Evolutionary conservation across 805 yeast species (phyloP).

Genomic region (Cephaloascus albidus): DNA sequence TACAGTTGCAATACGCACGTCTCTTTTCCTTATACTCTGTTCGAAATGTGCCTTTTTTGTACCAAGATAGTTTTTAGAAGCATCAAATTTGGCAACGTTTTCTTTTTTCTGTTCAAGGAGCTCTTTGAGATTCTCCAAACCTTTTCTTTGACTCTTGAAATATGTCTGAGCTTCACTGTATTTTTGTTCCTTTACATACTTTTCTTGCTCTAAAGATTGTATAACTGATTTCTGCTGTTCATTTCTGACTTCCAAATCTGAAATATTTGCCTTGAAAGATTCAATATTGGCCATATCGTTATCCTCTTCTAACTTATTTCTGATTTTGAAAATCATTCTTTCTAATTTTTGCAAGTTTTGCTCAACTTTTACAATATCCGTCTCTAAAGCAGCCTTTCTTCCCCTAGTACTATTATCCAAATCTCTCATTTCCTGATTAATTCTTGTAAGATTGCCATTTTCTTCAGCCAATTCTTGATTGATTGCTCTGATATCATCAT

Average conservation of each 20-base stretch:
- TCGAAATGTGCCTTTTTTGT: constrained; percentile 7
- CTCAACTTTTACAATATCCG: constrained; percentile 1
- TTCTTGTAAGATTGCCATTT: constrained; percentile 1
- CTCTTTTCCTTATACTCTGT: constrained; percentile 1
- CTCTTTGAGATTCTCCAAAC: constrained; percentile 6
- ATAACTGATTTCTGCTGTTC: constrained; percentile 4
- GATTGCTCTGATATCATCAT: constrained; percentile 8
- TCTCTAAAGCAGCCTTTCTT: neutral
- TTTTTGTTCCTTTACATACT: constrained; percentile 2
- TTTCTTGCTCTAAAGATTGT: constrained; percentile 5
- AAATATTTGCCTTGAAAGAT: constrained; percentile 1
- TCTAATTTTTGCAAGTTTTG: constrained; percentile 7
- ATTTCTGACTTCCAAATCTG: constrained; percentile 1
- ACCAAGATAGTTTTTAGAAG: constrained; percentile 7
- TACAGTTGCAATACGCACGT: constrained; percentile 7
- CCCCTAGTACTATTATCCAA: constrained; percentile 1
- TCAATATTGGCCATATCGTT: constrained; percentile 33
- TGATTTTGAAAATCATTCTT: constrained; percentile 19
- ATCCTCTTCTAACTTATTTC: constrained; percentile 31
- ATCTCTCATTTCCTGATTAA: constrained; percentile 3
- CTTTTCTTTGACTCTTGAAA: constrained; percentile 9
- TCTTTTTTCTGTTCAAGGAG: constrained; percentile 6
- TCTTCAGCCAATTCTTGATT: constrained; percentile 3
- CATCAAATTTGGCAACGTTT: constrained; percentile 10
- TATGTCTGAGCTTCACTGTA: constrained; percentile 6